Evolutionary conservation across 2,329 filamentous ascomycete genomes (phyloP), one percentile per base, ranked within the genome.

Genomic region (Fusarium algeriense): DNA sequence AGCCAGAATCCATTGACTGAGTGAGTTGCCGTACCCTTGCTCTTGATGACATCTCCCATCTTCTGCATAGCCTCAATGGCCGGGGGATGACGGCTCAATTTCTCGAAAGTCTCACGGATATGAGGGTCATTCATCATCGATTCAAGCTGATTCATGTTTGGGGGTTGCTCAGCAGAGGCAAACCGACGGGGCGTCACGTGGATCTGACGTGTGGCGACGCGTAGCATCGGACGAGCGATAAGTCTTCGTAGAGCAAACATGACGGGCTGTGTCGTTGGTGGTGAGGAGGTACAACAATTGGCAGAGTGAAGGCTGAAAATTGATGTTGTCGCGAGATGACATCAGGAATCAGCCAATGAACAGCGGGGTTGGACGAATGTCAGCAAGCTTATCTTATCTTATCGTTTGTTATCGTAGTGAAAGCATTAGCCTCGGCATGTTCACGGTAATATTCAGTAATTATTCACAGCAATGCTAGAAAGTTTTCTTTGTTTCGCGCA

Each of bases 81-180:
- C 23, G 71, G 71, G 8, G 71, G 71, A 30, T 74, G 69, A 11
- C 69, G 69, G 20, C 68, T 68, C 13, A 74, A 37, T 56, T 74
- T 73, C 69, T 73, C 69, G 8, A 74, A 68, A 1, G 71, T 70
- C 23, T 73, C 71, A 11, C 68, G 59, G 38, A 74, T 52, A 30
- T 57, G 56, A 37, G 71, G 71, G 48, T 73, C 71, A 40, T 74
- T 69, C 71, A 73, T 74, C 60, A 73, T 73, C 19, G 67, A 50
- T 34, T 74, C 65, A 9, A 64, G n/a, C n/a, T 65, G 30, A 7
- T 56, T 46, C 64, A 69, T n/a, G 34, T 69, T 72, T 19, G 70
- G 60, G 4, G 68, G 68, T n/a, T 65, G 60, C 3, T 69, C 59
- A 1, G 71, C 68, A 5, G 71, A 55, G 37, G 71, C 71, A 26